Evolutionary conservation across 31 red algal genomes (phyloP), one percentile per base, ranked within the genome.

Genomic region (Porphyra umbilicalis): DNA sequence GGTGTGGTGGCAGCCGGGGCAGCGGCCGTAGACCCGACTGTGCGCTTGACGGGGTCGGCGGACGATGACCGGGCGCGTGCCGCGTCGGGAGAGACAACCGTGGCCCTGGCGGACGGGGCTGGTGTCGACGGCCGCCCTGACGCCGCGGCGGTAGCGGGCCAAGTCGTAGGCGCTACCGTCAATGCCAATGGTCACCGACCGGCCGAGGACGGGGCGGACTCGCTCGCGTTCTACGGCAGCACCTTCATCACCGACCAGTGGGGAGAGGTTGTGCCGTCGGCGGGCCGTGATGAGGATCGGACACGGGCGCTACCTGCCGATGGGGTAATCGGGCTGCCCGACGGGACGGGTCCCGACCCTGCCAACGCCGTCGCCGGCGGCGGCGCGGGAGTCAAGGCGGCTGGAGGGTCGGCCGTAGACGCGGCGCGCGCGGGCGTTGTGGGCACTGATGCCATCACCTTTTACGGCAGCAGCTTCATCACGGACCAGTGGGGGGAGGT

Each of bases 401-500:
- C 57, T 18, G 57, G 57, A 2, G 57, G 25, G 57, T 8, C 57
- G 25, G 6, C 57, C 25, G 57, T 29, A 8, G 57, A 71, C 30
- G 1, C 20, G 77, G 77, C 31, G 30, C 34, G 77, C 30, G 33
- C 7, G 6, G 31, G 79, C 39, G 76, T 80, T 13, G 67, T 77
- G 6, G 76, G 74, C 75, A 86, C 85, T 40, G 83, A 80, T 31
- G 79, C 79, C 15, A 87, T 95, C 75, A 86, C 82, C 31, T 98
- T 98, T 82, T 98, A 95, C 80, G 96, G 96, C 40, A 88, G 87
- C n/a, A 90, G 87, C 15, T 98, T 95, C 77, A 91, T 98, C 71
- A 85, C 85, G 1, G 96, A 95, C 78, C 88, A 88, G n/a, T 84
- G 79, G 42, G 96, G 96, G 6, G 85, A 79, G 18, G 88, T 98